Evolutionary conservation across 2,329 filamentous ascomycete species (phyloP), one percentile per base, ranked within the genome.

Genomic region (Claviceps purpurea): DNA sequence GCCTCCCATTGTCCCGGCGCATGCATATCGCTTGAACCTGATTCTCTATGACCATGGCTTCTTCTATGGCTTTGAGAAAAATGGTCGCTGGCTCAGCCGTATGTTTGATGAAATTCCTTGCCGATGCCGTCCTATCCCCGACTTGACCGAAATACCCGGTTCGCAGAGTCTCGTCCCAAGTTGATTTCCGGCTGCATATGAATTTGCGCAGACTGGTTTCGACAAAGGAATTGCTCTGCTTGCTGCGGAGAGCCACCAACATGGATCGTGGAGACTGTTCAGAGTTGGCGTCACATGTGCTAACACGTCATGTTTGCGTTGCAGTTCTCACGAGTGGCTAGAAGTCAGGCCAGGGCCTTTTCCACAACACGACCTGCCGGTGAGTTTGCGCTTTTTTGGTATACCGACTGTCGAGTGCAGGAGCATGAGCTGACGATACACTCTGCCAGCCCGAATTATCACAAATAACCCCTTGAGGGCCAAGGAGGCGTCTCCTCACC

Each of bases 401-500:
- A 18, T 8, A 8, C 18, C 6, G 37, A 18, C 20, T 34, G 5
- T 43, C 46, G 26, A 20, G 26, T 43, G 26, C 24, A 34, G 37
- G 24, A 34, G n/a, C 4, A 50, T 44, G 39, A 34, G 18, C 47
- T 52, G 51, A 47, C 16, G 18, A 16, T 4, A 16, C 14, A 14
- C 16, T 14, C 18, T 42, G 20, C 48, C 56, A 89, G 87, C 89
- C 65, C 84, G 85, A 69, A 87, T 97, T 68, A 87, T 95, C 68
- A 83, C 86, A 62, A 91, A 85, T 71, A 81, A 83, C 61, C 87
- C 88, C 60, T 78, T 97, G 59, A 84, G 89, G 69, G 93, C 91
- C 53, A 95, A 94, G 76, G 90, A 96, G 76, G 90, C 90, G 37
- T 87, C 87, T 57, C 84, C 87, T 47, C 87, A 88, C 66, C 79